Base-by-base conservation (phyloP, 768 basidiomycete species). In the Gelatoporia subvermispora region DNA sequence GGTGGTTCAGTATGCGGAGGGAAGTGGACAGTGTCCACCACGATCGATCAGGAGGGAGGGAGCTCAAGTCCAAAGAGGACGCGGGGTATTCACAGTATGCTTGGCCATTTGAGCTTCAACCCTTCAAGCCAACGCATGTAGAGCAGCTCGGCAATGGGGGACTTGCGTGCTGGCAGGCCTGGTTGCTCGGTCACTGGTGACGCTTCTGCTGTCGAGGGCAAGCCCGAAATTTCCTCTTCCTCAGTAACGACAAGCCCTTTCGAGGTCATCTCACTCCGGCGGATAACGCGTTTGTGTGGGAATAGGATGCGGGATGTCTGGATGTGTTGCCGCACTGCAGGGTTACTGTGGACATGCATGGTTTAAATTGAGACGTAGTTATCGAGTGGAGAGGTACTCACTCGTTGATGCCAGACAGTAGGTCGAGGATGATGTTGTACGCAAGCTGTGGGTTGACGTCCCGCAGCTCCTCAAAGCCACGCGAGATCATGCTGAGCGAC, bases 101-200 rank as follows among this genome's bases (percentile, higher is more conserved):
- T 87, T 4, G 90, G 90, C 93, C 93, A 94, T 65, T 91, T 93
- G 61, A 93, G 72, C 67, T 82, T 85, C 45, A 96, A 69, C 3
- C 93, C 93, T 61, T 96, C 90, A 21, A 97, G 72, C 94, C 95
- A 98, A 42, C 95, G 82, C 78, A 94, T 85, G 65, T 97, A 98
- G n/a, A 98, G 72, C 54, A 98, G 76, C 64, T 98, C 95, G 18
- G 93, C 89, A 23, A 98, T 93, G 5, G 94, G 93, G 47, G 91
- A 93, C 64, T 84, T 87, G 53, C 81, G 77, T 46, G 72, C 64
- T 11, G 76, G 73, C 21, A 60, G 57, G 40, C 52, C 57, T 31
- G 53, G 20, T 41, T 52, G 54, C 44, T 58, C 61, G 4, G 72
- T 53, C 15, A 63, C 53, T 1, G 65, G 56, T 5, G 64, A 50